Evolutionary conservation across 306 rosid species (phyloP).

Genomic region (Cucurbita pepo): DNA sequence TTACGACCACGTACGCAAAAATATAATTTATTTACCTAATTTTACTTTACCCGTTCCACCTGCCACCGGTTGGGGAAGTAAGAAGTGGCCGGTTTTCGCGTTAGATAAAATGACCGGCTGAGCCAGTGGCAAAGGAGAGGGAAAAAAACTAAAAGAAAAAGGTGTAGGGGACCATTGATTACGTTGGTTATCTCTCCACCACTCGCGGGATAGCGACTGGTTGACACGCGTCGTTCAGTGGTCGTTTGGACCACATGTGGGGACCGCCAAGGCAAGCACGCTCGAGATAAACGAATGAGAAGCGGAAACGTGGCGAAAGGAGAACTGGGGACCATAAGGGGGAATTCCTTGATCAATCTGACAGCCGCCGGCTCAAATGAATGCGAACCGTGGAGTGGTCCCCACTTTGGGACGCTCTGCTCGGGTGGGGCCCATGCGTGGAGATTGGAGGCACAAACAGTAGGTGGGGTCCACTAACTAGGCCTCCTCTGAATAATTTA

Average conservation of each 20-base stretch:
- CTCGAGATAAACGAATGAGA: conserved; percentile 9
- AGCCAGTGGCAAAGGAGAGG: background rate
- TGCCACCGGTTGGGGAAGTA: background rate
- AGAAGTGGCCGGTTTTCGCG: background rate
- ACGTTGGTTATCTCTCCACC: conserved; percentile 26
- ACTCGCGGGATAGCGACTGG: conserved; percentile 25
- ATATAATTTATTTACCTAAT: background rate
- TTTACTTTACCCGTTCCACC: background rate
- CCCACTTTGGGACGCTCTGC: background rate
- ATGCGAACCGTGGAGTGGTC: conserved; percentile 13
- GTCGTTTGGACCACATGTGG: conserved; percentile 35
- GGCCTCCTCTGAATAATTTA: background rate
- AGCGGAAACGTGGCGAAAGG: conserved; percentile 19
- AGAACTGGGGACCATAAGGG: conserved; percentile 12
- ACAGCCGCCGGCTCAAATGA: conserved; percentile 66
- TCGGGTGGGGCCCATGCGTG: conserved; percentile 1
- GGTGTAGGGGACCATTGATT: conserved; percentile 25
- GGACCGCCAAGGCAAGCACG: conserved; percentile 36
- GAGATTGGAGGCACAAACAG: background rate
- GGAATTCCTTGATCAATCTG: conserved; percentile 23
- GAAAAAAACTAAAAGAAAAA: background rate
- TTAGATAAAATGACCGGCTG: background rate
- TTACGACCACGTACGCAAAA: background rate
- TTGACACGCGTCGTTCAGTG: conserved; percentile 25
- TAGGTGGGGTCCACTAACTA: conserved; percentile 4